Evolutionary conservation across 208 protist species (phyloP), one percentile per base, ranked within the genome.

Genomic region (Leishmania tarentolae): DNA sequence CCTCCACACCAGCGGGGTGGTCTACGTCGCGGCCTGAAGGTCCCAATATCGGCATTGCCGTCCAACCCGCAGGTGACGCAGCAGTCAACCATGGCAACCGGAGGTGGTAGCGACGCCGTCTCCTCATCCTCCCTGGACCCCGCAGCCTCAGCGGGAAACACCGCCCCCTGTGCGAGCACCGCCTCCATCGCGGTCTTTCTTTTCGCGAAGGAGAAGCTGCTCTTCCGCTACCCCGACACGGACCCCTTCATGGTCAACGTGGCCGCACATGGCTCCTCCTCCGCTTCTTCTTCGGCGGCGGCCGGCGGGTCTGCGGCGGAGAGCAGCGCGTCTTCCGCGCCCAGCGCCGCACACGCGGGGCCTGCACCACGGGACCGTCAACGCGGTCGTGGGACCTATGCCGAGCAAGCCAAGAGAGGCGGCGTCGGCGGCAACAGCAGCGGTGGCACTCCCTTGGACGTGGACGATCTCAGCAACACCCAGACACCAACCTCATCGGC

Each of bases 171-270:
- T 65, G 76, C 19, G n/a, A 17, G 40, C 52, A 65, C 37, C 46
- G n/a, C 47, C 7, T 81, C 78, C 46, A 82, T 91, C 50, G 93
- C 91, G 21, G 72, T 95, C 52, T 97, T 97, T 63, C 86, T 95
- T 73, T 95, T 97, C 85, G 92, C 89, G 28, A 83, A 92, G 40
- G 91, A 96, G 68, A 90, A 94, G 75, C 78, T 97, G 31, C 76
- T 97, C 17, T 97, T 95, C 77, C 94, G 94, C 56, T 97, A 93
- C 68, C 94, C 94, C 37, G 69, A 88, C 31, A 75, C 80, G 40
- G 94, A 97, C 78, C 92, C 94, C 0, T 97, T 97, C 53, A 59
- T 72, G 3, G 87, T 95, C 0, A 84, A 93, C 70, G 63, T 93
- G 3, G 75, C 76, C 5, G 70, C 78, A 19, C 42, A 79, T 0